These are phyloP conservation scores for Ogataea pilisensis DNA, from an alignment of 805 yeast genomes.

Conservation along the genomic window DNA sequence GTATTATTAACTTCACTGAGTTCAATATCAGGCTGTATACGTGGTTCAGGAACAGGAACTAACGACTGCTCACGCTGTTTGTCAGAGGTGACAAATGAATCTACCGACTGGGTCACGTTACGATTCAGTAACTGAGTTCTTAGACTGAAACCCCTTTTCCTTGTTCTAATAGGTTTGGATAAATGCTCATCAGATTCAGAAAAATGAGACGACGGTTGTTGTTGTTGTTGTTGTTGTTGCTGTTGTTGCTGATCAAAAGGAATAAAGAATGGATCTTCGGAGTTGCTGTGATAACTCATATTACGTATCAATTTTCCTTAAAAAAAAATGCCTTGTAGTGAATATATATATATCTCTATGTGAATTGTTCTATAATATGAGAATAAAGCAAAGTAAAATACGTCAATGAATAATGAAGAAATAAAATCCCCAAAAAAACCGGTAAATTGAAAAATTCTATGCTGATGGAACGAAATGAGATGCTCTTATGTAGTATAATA, in stretches of 20 bases:
- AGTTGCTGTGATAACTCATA: neutral
- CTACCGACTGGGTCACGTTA: slow-evolving; percentile 25
- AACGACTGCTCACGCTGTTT: neutral
- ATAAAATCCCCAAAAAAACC: too few species aligned
- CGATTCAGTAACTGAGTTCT: slow-evolving; percentile 62
- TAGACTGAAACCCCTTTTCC: slow-evolving; percentile 63
- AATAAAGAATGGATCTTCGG: neutral
- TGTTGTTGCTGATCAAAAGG: too few species aligned
- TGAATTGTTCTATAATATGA: too few species aligned
- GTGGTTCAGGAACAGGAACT: too few species aligned
- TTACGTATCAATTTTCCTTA: neutral
- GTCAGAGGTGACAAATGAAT: slow-evolving; percentile 7
- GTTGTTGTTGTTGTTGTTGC: too few species aligned
- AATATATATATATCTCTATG: too few species aligned
- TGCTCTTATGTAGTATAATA: too few species aligned
- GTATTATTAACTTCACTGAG: slow-evolving; percentile 29
- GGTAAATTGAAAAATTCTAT: too few species aligned
- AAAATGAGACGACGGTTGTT: neutral
- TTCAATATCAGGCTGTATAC: slow-evolving; percentile 29
- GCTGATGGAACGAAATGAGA: too few species aligned
- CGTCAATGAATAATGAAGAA: too few species aligned
- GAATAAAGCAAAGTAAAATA: too few species aligned
- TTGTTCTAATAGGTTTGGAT: slow-evolving; percentile 28
- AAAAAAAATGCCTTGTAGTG: too few species aligned
- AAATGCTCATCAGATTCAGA: neutral